A percentile compares a stretch with the other conserved stretches of the same genome.
These are phyloP conservation scores for Porpolomopsis calyptriformis DNA, from an alignment of 768 basidiomycete genomes.

Conservation along the genomic window DNA sequence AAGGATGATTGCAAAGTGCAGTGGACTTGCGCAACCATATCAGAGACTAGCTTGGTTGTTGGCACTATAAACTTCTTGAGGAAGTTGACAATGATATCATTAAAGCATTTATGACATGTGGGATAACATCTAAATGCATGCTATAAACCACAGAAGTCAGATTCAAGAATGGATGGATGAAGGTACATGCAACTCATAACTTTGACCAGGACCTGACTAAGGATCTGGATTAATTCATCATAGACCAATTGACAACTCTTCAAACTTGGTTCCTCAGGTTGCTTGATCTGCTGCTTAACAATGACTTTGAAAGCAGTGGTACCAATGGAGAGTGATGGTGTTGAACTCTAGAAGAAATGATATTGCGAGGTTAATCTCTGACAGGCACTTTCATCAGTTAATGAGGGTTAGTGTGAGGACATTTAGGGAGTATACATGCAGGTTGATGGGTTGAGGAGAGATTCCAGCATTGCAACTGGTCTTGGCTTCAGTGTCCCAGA, in stretches of 20 bases:
- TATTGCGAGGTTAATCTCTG: constrained; percentile 93
- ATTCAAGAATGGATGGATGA: constrained; percentile 1
- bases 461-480: constrained; percentile 98
- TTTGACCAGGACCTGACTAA: constrained; percentile 82
- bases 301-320: constrained; percentile 97
- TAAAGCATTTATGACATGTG: constrained; percentile 93
- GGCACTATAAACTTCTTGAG: constrained; percentile 92
- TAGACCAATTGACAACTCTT: constrained; percentile 96
- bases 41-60: constrained; percentile 87
- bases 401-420: constrained; percentile 95
- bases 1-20: background rate
- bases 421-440: constrained; percentile 94
- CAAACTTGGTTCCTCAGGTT: constrained; percentile 85
- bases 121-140: constrained; percentile 95
- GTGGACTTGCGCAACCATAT: constrained; percentile 74
- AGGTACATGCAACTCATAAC: constrained; percentile 44
- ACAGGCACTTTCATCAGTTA: constrained; percentile 94
- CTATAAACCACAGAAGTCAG: constrained; percentile 30
- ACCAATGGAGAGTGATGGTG: constrained; percentile 94
- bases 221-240: constrained; percentile 93
- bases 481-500: constrained; percentile 95
- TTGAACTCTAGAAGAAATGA: constrained; percentile 75
- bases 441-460: constrained; percentile 93
- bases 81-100: constrained; percentile 89
- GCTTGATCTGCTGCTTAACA: constrained; percentile 97